Evolutionary conservation across 73 alveolate genomes (phyloP).

Genomic region (Blepharisma japonicum): DNA sequence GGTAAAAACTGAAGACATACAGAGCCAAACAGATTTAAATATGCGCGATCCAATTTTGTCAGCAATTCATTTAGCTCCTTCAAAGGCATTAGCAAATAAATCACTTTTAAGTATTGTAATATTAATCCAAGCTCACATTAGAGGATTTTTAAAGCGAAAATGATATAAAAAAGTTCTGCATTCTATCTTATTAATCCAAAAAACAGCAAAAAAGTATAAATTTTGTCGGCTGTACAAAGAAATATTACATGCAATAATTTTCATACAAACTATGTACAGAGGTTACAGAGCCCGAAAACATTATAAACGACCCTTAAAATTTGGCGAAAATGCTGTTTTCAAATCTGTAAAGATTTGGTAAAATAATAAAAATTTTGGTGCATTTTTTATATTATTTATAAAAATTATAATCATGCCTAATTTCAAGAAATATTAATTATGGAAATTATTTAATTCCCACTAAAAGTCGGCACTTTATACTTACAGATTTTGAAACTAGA

Average conservation of each 20-base stretch:
- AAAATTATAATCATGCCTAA: too few relatives aligned
- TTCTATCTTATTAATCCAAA: neutral
- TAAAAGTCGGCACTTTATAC: too few relatives aligned
- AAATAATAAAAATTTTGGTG: too few relatives aligned
- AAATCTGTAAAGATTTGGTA: too few relatives aligned
- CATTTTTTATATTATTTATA: too few relatives aligned
- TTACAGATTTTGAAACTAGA: too few relatives aligned
- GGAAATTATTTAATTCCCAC: too few relatives aligned
- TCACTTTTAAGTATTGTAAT: neutral
- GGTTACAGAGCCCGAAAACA: neutral
- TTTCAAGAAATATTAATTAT: too few relatives aligned
- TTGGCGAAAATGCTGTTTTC: too few relatives aligned
- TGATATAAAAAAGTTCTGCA: neutral
- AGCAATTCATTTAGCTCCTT: too few relatives aligned
- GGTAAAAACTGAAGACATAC: neutral
- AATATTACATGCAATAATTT: slow-evolving; percentile 9
- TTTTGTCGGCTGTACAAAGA: neutral
- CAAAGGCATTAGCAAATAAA: too few relatives aligned
- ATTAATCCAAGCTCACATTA: slow-evolving; percentile 16
- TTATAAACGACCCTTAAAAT: too few relatives aligned
- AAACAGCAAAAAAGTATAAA: neutral
- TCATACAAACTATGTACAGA: neutral
- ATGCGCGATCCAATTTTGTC: neutral
- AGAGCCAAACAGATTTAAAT: neutral
- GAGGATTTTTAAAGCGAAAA: neutral